Conservation (phyloP, 306 rosid genomes). For the Senna tora region DNA sequence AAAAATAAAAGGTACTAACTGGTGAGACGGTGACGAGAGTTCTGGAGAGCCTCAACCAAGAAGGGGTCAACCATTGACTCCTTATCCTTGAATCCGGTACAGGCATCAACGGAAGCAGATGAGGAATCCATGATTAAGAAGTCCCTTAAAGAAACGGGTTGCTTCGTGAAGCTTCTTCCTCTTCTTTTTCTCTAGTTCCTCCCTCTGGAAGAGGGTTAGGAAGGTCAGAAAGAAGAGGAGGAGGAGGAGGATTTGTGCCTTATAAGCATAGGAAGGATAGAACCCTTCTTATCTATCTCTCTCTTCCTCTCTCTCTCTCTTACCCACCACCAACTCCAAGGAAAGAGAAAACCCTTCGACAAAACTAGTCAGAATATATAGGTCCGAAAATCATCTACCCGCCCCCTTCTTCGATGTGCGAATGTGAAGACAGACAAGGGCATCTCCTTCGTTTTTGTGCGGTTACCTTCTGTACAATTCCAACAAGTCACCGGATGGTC, state of each 20-base stretch:
- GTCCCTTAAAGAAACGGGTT: background rate
- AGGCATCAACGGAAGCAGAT: conserved; percentile 49
- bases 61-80: conserved; percentile 87
- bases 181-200: conserved; percentile 29
- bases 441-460: background rate
- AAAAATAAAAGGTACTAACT: conserved; percentile 45
- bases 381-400: background rate
- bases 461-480: background rate
- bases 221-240: conserved; percentile 35
- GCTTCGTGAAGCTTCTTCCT: conserved; percentile 25
- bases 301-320: background rate
- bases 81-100: conserved; percentile 53
- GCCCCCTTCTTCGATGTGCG: background rate
- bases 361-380: background rate
- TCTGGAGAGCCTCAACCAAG: conserved; percentile 90
- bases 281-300: conserved; percentile 29
- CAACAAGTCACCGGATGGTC: background rate
- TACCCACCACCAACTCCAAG: background rate
- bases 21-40: conserved; percentile 92
- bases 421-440: background rate
- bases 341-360: background rate
- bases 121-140: conserved; percentile 57
- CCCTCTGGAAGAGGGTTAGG: conserved; percentile 9
- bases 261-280: conserved; percentile 36
- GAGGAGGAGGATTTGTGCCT: conserved; percentile 43